These are phyloP conservation scores for Boletus vinaceobasis DNA, from an alignment of 768 basidiomycete species.

Conservation along the genomic window DNA sequence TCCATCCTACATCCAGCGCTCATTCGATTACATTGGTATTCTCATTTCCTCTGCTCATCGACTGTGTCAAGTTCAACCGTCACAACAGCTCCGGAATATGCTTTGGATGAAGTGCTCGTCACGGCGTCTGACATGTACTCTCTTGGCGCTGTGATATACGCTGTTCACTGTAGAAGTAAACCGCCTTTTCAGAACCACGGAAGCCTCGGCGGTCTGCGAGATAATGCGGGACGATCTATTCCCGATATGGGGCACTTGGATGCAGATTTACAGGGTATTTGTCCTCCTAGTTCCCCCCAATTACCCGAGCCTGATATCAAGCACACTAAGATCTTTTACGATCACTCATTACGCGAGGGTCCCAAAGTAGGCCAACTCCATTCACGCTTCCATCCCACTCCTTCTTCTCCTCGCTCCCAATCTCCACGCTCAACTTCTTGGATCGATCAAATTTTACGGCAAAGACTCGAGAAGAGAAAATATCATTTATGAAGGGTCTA, in stretches of 20 bases:
- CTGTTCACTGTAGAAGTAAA: constrained; percentile 84
- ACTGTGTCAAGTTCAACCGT: constrained; percentile 2
- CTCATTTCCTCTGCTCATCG: not conserved
- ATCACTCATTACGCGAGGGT: constrained; percentile 77
- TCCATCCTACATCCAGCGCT: constrained; percentile 80
- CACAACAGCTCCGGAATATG: constrained; percentile 84
- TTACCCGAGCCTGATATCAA: constrained; percentile 7
- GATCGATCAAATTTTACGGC: constrained; percentile 94
- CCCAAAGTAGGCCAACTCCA: constrained; percentile 71
- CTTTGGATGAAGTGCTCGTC: constrained; percentile 79
- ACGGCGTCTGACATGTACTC: constrained; percentile 93
- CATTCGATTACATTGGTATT: constrained; percentile 91
- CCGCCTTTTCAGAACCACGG: constrained; percentile 88
- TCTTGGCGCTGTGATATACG: constrained; percentile 86
- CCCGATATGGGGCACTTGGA: constrained; percentile 66
- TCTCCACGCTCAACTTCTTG: constrained; percentile 93
- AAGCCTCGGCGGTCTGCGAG: constrained; percentile 64
- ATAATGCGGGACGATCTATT: constrained; percentile 61
- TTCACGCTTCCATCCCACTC: constrained; percentile 76
- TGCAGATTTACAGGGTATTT: constrained; percentile 65
- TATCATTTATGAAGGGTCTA: constrained; percentile 92
- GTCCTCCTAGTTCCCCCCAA: not conserved
- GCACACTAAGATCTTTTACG: constrained; percentile 62
- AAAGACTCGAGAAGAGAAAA: constrained; percentile 93
- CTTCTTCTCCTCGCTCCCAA: constrained; percentile 94